phyloP scores from a whole-genome alignment of 2,329 filamentous ascomycete genomes.

The Penicillium sp. region DNA sequence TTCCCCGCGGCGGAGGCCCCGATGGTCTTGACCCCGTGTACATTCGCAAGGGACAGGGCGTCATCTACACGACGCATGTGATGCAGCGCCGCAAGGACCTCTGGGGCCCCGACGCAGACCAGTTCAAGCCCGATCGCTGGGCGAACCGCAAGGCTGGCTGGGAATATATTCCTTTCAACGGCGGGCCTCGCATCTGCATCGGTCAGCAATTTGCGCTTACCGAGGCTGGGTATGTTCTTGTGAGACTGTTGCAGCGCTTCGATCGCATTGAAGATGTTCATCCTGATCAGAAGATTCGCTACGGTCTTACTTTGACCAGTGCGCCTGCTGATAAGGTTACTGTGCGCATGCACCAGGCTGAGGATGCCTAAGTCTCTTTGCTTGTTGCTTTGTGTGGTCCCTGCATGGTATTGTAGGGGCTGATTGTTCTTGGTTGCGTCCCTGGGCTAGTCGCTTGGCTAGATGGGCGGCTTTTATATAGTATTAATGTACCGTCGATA shows the following conservation, averaged over 20 bases:
- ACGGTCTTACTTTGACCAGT: slow-evolving; percentile 27
- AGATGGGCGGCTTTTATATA: neutral
- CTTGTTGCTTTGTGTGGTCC: neutral
- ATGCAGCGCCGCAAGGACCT: slow-evolving; percentile 70
- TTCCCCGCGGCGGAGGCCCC: slow-evolving; percentile 60
- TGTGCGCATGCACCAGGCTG: slow-evolving; percentile 34
- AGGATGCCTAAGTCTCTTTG: slow-evolving; percentile 10
- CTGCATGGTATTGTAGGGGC: neutral
- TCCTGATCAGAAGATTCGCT: slow-evolving; percentile 20
- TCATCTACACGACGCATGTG: slow-evolving; percentile 68
- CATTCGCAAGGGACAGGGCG: slow-evolving; percentile 64
- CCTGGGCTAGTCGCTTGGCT: neutral
- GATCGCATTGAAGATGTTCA: slow-evolving; percentile 56
- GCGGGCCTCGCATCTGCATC: slow-evolving; percentile 72
- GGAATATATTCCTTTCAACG: slow-evolving; percentile 76
- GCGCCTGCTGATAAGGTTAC: slow-evolving; percentile 32
- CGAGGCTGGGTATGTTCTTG: slow-evolving; percentile 67
- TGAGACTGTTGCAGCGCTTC: slow-evolving; percentile 72
- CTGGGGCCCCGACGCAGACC: slow-evolving; percentile 50
- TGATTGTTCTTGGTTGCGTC: neutral
- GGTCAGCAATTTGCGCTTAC: slow-evolving; percentile 81
- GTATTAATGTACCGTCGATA: neutral
- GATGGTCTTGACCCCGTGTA: slow-evolving; percentile 63
- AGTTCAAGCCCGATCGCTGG: slow-evolving; percentile 71
- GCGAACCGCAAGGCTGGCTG: slow-evolving; percentile 64